phyloP scores from a whole-genome alignment of 805 yeast species.

The Cyberlindnera amylophila region DNA sequence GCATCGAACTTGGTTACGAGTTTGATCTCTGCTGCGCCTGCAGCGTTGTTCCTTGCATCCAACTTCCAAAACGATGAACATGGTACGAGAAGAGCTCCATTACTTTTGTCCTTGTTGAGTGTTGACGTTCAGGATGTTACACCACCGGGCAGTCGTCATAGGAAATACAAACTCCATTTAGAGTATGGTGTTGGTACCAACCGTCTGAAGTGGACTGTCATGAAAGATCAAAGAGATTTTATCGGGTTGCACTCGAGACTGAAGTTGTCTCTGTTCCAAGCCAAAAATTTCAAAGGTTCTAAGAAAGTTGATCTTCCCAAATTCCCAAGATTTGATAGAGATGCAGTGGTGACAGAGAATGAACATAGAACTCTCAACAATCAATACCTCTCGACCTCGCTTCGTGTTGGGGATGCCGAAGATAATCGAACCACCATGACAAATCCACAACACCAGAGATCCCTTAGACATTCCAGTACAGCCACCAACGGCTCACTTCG shows the following conservation, averaged over 20 bases:
- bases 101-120: slow-evolving; percentile 69
- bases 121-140: slow-evolving; percentile 55
- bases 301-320: slow-evolving; percentile 34
- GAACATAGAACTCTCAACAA: slow-evolving; percentile 22
- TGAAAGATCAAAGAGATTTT: slow-evolving; percentile 69
- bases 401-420: not conserved
- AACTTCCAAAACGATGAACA: slow-evolving; percentile 72
- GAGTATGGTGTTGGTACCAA: slow-evolving; percentile 89
- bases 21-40: slow-evolving; percentile 65
- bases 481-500: slow-evolving; percentile 4
- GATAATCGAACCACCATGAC: not conserved
- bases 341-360: not conserved
- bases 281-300: slow-evolving; percentile 23
- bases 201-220: slow-evolving; percentile 74
- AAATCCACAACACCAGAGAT: not conserved
- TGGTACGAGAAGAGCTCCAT: slow-evolving; percentile 76
- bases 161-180: slow-evolving; percentile 60
- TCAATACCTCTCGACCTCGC: slow-evolving; percentile 19
- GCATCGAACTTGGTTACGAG: slow-evolving; percentile 47
- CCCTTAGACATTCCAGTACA: not conserved
- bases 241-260: slow-evolving; percentile 66
- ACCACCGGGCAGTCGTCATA: slow-evolving; percentile 28
- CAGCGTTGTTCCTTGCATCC: slow-evolving; percentile 70
- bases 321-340: slow-evolving; percentile 29
- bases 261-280: slow-evolving; percentile 47